A percentile compares a stretch with the other conserved stretches of the same genome.
Conservation (phyloP, 192 early-diverging fungal species). For the Anaeromyces robustus region DNA sequence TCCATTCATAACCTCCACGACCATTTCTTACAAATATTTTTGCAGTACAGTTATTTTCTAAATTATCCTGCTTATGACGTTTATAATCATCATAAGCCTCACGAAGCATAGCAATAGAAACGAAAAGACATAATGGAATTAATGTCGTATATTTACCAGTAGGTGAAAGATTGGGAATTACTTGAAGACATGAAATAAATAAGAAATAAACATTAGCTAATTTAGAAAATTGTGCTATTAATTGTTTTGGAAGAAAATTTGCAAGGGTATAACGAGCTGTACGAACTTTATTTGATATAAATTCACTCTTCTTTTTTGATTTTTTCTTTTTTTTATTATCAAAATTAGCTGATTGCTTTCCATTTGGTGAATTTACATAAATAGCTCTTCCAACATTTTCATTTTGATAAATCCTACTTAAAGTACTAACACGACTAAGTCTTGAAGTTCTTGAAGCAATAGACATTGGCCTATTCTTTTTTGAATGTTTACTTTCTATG, state of each 20-base stretch:
- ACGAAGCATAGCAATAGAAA: slow-evolving; percentile 58
- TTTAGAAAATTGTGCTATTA: slow-evolving; percentile 50
- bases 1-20: background rate
- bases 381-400: background rate
- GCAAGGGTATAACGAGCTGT: slow-evolving; percentile 43
- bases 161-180: slow-evolving; percentile 51
- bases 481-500: background rate
- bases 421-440: background rate
- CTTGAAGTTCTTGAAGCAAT: background rate
- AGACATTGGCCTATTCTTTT: background rate
- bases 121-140: slow-evolving; percentile 54
- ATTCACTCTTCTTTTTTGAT: slow-evolving; percentile 24
- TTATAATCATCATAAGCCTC: slow-evolving; percentile 60
- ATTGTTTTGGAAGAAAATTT: slow-evolving; percentile 43
- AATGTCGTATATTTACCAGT: slow-evolving; percentile 68
- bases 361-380: background rate
- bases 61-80: slow-evolving; percentile 45
- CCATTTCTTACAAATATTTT: background rate
- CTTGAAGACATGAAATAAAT: slow-evolving; percentile 38
- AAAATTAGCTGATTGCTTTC: background rate
- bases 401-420: background rate
- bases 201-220: slow-evolving; percentile 55
- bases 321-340: background rate
- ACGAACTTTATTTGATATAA: slow-evolving; percentile 38
- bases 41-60: slow-evolving; percentile 27